Conservation (phyloP, 176 grass and related monocot genomes). For the Lolium multiflorum region DNA sequence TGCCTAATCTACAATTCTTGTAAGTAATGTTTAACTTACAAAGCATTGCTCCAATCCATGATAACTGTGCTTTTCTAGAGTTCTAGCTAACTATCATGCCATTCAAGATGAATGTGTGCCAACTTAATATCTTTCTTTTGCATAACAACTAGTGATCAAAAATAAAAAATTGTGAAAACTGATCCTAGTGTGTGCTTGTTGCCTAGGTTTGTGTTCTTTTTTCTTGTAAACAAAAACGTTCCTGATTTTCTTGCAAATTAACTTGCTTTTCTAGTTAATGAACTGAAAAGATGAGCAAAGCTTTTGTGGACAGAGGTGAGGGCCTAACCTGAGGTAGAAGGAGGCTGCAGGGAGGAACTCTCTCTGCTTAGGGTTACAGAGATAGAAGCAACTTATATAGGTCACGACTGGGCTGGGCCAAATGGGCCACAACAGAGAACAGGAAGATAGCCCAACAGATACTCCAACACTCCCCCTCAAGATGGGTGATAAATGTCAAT, state of each 20-base stretch:
- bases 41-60: background rate
- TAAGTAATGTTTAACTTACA: slow-evolving; percentile 55
- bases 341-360: too few species aligned
- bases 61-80: background rate
- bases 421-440: too few species aligned
- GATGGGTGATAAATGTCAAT: too few species aligned
- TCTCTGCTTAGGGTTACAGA: too few species aligned
- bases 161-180: background rate
- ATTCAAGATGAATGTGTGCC: background rate
- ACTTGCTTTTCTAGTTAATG: background rate
- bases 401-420: too few species aligned
- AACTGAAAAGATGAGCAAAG: background rate
- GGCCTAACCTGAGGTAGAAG: too few species aligned
- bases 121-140: slow-evolving; percentile 7
- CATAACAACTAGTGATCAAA: background rate
- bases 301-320: too few species aligned
- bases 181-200: background rate
- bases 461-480: too few species aligned
- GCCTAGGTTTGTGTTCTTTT: background rate
- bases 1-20: slow-evolving; percentile 81
- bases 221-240: background rate
- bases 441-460: too few species aligned
- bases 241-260: background rate
- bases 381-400: too few species aligned
- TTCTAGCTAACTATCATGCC: background rate